Evolutionary conservation across 106 monocot genomes (phyloP).

Genomic region (Phalaenopsis aphrodite): DNA sequence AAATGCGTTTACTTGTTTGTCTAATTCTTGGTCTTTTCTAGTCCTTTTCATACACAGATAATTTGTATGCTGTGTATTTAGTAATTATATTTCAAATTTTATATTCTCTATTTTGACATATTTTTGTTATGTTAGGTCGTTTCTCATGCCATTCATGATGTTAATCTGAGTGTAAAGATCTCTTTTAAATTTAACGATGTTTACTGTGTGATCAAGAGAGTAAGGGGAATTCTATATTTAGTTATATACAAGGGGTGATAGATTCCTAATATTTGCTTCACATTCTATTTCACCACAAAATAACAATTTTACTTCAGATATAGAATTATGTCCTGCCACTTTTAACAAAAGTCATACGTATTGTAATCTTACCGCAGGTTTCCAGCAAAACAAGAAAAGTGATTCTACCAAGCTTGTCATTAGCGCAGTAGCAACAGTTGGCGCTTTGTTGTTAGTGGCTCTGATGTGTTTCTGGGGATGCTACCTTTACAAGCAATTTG

Average conservation of each 20-base stretch:
- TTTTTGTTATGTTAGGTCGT: not conserved
- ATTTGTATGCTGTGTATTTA: not conserved
- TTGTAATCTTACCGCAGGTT: conserved; percentile 24
- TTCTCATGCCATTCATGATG: not conserved
- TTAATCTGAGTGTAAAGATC: not conserved
- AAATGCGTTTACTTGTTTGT: not conserved
- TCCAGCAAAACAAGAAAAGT: conserved; percentile 30
- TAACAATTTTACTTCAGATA: not conserved
- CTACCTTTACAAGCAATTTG: conserved; percentile 93
- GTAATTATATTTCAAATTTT: not conserved
- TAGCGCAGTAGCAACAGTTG: conserved; percentile 92
- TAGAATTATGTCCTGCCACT: not conserved
- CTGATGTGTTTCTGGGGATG: conserved; percentile 99
- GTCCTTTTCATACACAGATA: not conserved
- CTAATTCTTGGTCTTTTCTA: not conserved
- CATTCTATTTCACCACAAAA: not conserved
- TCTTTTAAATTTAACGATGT: not conserved
- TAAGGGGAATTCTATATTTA: not conserved
- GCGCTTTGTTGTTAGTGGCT: conserved; percentile 86
- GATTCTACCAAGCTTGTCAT: conserved; percentile 72
- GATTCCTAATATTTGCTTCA: not conserved
- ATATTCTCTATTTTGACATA: too few species aligned
- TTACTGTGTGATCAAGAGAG: not conserved
- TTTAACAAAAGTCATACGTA: not conserved
- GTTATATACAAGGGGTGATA: not conserved